These are phyloP conservation scores for Trifolium pratense DNA, from an alignment of 306 rosid species.

Conservation along the genomic window DNA sequence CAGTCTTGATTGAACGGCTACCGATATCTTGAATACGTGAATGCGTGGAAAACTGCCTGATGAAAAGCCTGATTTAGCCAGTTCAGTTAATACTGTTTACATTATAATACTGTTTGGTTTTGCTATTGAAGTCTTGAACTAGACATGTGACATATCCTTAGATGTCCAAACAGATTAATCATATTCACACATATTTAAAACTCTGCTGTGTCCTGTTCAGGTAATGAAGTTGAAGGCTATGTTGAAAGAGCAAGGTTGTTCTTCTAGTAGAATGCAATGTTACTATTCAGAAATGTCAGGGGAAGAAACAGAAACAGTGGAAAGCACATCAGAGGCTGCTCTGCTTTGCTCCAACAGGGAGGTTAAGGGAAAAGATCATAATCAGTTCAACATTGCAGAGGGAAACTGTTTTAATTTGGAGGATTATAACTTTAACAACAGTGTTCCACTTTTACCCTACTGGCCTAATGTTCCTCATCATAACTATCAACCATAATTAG, in stretches of 20 bases:
- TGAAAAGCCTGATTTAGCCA: too few species aligned
- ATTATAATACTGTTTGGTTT: too few species aligned
- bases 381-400: conserved; percentile 42
- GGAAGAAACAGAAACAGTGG: conserved; percentile 86
- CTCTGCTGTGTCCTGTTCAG: background rate
- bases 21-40: too few species aligned
- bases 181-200: background rate
- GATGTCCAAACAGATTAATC: background rate
- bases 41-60: too few species aligned
- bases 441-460: conserved; percentile 54
- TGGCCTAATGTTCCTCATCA: conserved; percentile 67
- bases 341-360: conserved; percentile 50
- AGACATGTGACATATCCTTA: too few species aligned
- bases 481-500: conserved; percentile 52
- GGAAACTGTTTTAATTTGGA: conserved; percentile 65
- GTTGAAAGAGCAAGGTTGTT: conserved; percentile 66
- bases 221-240: conserved; percentile 62
- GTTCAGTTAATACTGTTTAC: too few species aligned
- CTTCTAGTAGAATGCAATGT: too few species aligned
- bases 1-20: too few species aligned
- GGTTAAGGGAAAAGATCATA: conserved; percentile 39
- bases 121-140: too few species aligned
- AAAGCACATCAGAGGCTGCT: conserved; percentile 63
- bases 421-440: conserved; percentile 50
- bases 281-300: conserved; percentile 70